A percentile compares a stretch with the other conserved stretches of the same genome.
Evolutionary conservation across 2,329 filamentous ascomycete species (phyloP).

Genomic region (Niveomyces coronatus): DNA sequence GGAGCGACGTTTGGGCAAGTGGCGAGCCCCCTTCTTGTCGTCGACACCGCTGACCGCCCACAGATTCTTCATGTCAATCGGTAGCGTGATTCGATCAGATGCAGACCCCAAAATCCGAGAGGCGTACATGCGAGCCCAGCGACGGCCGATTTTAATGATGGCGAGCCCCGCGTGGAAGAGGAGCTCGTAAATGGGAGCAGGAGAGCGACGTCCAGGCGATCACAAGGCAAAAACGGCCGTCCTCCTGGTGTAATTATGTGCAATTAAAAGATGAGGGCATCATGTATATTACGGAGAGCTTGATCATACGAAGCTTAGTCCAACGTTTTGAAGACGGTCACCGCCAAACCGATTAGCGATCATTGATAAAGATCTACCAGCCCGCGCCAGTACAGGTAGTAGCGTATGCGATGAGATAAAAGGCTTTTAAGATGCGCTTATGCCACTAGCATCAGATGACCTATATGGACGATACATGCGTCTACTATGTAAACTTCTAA

Average conservation of each 20-base stretch:
- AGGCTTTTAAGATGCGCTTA: too few relatives aligned
- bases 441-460: too few relatives aligned
- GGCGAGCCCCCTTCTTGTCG: neutral
- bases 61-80: slow-evolving; percentile 97
- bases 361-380: too few relatives aligned
- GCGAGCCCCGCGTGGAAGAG: slow-evolving; percentile 28
- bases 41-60: neutral
- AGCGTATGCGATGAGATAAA: too few relatives aligned
- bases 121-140: slow-evolving; percentile 64
- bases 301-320: slow-evolving; percentile 2
- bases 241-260: slow-evolving; percentile 32
- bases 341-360: too few relatives aligned
- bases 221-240: slow-evolving; percentile 30
- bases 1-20: slow-evolving; percentile 87
- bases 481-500: too few relatives aligned
- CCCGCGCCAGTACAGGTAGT: too few relatives aligned
- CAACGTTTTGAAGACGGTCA: too few relatives aligned
- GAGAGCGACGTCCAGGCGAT: slow-evolving; percentile 11
- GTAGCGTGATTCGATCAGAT: slow-evolving; percentile 90
- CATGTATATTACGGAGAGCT: slow-evolving; percentile 14
- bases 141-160: slow-evolving; percentile 57
- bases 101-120: slow-evolving; percentile 65
- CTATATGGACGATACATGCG: too few relatives aligned
- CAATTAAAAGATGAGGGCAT: slow-evolving; percentile 6
- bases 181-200: slow-evolving; percentile 9